Conservation (phyloP, 2,329 filamentous ascomycete genomes). For the Calonectria hongkongensis region DNA sequence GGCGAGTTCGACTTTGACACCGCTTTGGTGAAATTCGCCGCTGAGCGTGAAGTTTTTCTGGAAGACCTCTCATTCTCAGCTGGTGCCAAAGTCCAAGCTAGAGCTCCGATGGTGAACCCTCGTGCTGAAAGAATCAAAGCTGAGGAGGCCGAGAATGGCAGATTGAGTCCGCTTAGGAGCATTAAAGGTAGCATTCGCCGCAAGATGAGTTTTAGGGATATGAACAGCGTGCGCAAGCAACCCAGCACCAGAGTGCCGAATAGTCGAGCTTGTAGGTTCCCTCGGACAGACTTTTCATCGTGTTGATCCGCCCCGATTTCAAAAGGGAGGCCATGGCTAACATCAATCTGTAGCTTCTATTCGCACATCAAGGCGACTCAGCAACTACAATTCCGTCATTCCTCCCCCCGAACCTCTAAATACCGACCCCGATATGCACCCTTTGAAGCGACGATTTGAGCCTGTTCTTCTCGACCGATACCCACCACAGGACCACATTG, state of each 20-base stretch:
- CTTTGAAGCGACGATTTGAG: conserved; percentile 93
- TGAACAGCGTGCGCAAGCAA: conserved; percentile 95
- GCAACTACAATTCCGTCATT: conserved; percentile 99
- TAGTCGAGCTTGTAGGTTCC: conserved; percentile 64
- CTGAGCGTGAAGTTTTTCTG: conserved; percentile 94
- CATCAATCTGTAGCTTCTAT: conserved; percentile 68
- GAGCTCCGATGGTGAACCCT: conserved; percentile 84
- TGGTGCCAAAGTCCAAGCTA: conserved; percentile 82
- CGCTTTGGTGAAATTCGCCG: conserved; percentile 94
- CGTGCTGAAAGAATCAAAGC: conserved; percentile 88
- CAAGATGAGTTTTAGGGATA: conserved; percentile 93
- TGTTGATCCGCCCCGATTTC: neutral
- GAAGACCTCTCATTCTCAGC: conserved; percentile 94
- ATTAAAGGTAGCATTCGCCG: conserved; percentile 91
- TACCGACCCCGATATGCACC: conserved; percentile 94
- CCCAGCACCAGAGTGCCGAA: conserved; percentile 80
- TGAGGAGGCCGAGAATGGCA: conserved; percentile 78
- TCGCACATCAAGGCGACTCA: conserved; percentile 90
- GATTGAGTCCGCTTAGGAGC: conserved; percentile 74
- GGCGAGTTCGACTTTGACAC: conserved; percentile 94
- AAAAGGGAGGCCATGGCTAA: conserved; percentile 52
- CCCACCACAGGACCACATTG: conserved; percentile 86
- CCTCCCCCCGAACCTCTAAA: conserved; percentile 94
- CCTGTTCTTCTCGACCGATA: conserved; percentile 97
- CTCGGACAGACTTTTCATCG: conserved; percentile 27